A percentile compares a stretch with the other conserved stretches of the same genome.
Evolutionary conservation across 345 rosid genomes (phyloP).

Genomic region (Arabidopsis thaliana): DNA sequence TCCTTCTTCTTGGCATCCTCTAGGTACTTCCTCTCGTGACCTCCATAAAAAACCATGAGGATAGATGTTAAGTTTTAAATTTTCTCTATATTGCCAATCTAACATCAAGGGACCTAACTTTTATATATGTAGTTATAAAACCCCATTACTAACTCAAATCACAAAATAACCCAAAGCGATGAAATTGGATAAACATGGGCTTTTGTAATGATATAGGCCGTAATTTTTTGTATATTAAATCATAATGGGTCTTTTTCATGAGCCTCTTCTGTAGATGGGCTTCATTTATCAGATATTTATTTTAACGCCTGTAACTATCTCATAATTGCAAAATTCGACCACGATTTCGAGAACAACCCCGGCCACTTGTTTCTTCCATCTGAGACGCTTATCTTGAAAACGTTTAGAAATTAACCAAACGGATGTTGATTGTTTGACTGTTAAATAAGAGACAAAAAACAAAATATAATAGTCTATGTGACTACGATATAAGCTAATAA

Average conservation of each 20-base stretch:
- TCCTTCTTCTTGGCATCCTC: too few species aligned
- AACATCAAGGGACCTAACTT: too few species aligned
- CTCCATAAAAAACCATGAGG: too few species aligned
- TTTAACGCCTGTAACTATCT: neutral
- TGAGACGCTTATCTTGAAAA: constrained; percentile 10
- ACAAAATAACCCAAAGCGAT: too few species aligned
- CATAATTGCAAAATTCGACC: constrained; percentile 10
- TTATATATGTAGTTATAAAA: too few species aligned
- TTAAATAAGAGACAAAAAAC: neutral
- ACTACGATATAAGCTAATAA: neutral
- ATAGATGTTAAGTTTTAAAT: too few species aligned
- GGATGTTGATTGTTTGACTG: constrained; percentile 30
- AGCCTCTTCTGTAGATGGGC: neutral
- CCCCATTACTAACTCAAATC: too few species aligned
- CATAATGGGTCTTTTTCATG: neutral
- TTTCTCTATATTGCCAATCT: too few species aligned
- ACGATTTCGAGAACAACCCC: neutral
- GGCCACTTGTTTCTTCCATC: neutral
- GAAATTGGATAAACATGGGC: too few species aligned
- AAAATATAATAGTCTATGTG: neutral
- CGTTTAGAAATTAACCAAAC: neutral
- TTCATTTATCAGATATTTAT: neutral
- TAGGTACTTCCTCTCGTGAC: too few species aligned
- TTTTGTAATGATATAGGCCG: too few species aligned
- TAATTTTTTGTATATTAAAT: neutral